Evolutionary conservation across 2,329 filamentous ascomycete genomes (phyloP).

Genomic region (Alternaria arborescens): DNA sequence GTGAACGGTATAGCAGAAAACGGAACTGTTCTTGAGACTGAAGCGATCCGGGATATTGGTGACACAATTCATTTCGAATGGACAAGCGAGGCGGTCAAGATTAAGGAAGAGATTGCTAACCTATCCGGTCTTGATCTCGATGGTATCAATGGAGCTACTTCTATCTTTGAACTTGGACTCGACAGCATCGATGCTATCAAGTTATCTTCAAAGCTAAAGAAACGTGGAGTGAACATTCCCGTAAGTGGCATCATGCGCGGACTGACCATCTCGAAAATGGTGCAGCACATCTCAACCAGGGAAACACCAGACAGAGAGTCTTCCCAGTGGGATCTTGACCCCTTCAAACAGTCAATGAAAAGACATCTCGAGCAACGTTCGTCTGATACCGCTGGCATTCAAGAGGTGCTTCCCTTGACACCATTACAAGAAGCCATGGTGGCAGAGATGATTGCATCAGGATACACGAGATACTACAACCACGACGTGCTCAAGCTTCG

Average conservation of each 20-base stretch:
- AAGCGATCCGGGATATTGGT: not conserved
- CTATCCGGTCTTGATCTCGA: slow-evolving; percentile 65
- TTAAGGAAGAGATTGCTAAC: slow-evolving; percentile 70
- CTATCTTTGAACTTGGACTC: slow-evolving; percentile 82
- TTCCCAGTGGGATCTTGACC: slow-evolving; percentile 25
- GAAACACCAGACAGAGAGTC: slow-evolving; percentile 1
- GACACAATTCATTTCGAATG: slow-evolving; percentile 61
- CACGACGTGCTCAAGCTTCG: slow-evolving; percentile 76
- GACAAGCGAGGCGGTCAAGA: slow-evolving; percentile 60
- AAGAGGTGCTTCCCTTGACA: slow-evolving; percentile 75
- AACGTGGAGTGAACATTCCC: slow-evolving; percentile 66
- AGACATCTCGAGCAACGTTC: slow-evolving; percentile 50
- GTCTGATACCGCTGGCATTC: slow-evolving; percentile 54
- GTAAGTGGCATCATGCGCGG: slow-evolving; percentile 81
- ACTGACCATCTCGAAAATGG: slow-evolving; percentile 72
- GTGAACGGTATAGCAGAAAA: not conserved
- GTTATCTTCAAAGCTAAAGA: slow-evolving; percentile 75
- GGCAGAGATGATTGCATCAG: slow-evolving; percentile 79
- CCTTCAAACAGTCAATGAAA: slow-evolving; percentile 47
- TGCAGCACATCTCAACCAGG: slow-evolving; percentile 35
- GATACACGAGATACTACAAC: slow-evolving; percentile 82
- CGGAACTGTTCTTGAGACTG: not conserved
- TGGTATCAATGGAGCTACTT: slow-evolving; percentile 65
- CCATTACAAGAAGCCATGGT: slow-evolving; percentile 89
- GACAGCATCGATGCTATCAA: slow-evolving; percentile 95